phyloP scores from a whole-genome alignment of 2,329 filamentous ascomycete species.

The Fusarium pseudograminearum region DNA sequence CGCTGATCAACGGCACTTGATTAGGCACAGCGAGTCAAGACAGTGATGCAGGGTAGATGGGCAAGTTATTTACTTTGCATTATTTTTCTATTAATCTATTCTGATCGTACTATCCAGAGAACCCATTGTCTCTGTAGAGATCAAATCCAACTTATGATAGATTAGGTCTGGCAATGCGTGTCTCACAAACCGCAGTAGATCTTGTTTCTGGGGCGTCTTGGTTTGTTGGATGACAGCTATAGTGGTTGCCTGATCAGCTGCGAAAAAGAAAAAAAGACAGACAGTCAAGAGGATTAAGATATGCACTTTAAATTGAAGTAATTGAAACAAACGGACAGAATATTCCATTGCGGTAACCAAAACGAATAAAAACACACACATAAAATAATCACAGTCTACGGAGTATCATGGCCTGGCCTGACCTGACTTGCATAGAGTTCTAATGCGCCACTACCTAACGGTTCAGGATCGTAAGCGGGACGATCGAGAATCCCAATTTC shows the following conservation, averaged over 20 bases:
- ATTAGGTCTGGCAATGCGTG: conserved; percentile 7
- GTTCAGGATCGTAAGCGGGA: conserved; percentile 30
- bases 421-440: not conserved
- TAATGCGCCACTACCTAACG: conserved; percentile 27
- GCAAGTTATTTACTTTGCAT: conserved; percentile 1
- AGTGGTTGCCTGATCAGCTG: not conserved
- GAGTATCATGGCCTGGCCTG: not conserved
- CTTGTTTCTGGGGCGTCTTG: not conserved
- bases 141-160: conserved; percentile 2
- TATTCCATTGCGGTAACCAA: not conserved
- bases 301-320: not conserved
- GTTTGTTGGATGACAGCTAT: not conserved
- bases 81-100: not conserved
- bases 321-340: not conserved
- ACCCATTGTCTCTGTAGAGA: not conserved
- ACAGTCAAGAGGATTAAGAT: not conserved
- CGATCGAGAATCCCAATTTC: conserved; percentile 34
- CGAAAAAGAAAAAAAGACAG: not conserved
- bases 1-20: conserved; percentile 16
- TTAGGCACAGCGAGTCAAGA: conserved; percentile 2
- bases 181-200: conserved; percentile 27
- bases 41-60: conserved; percentile 20
- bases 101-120: not conserved
- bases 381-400: not conserved
- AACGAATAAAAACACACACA: not conserved